phyloP scores from a whole-genome alignment of 2,329 filamentous ascomycete genomes.

The Fusarium cyanostomum region DNA sequence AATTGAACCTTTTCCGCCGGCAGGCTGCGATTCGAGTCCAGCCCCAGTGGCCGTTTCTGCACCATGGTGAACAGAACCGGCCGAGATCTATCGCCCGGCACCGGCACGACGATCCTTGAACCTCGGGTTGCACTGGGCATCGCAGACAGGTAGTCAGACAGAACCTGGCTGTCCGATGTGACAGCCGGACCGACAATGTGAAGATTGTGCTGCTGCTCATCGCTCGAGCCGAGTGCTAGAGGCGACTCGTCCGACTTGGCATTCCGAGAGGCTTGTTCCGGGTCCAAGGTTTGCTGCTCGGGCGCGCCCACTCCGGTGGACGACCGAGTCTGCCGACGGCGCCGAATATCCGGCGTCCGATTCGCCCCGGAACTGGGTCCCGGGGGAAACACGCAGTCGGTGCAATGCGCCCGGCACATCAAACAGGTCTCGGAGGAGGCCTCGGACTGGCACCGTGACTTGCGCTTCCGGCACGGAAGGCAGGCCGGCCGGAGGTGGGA shows the following conservation, averaged over 20 bases:
- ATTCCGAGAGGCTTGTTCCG: not conserved
- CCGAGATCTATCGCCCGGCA: conserved; percentile 44
- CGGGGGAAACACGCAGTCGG: conserved; percentile 64
- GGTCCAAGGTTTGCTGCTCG: not conserved
- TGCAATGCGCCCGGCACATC: conserved; percentile 66
- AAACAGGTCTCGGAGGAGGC: conserved; percentile 62
- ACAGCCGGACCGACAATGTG: conserved; percentile 69
- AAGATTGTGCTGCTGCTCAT: conserved; percentile 53
- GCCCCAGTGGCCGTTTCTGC: conserved; percentile 56
- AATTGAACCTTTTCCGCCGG: conserved; percentile 61
- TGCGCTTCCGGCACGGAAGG: conserved; percentile 66
- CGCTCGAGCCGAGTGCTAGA: conserved; percentile 45
- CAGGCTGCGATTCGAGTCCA: conserved; percentile 49
- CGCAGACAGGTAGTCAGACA: conserved; percentile 64
- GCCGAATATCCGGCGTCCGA: conserved; percentile 26
- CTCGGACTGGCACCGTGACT: conserved; percentile 69
- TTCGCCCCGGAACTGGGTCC: conserved; percentile 38
- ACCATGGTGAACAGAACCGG: conserved; percentile 60
- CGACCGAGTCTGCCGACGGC: conserved; percentile 18
- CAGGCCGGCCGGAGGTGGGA: conserved; percentile 71
- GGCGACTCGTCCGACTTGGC: conserved; percentile 39
- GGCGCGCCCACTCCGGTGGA: not conserved
- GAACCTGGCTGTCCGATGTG: conserved; percentile 67
- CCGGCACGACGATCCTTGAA: conserved; percentile 45
- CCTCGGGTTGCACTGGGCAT: conserved; percentile 44